Conservation (phyloP, 1,139 yeast genomes). For the Keqinozyma sinolaborantium region DNA sequence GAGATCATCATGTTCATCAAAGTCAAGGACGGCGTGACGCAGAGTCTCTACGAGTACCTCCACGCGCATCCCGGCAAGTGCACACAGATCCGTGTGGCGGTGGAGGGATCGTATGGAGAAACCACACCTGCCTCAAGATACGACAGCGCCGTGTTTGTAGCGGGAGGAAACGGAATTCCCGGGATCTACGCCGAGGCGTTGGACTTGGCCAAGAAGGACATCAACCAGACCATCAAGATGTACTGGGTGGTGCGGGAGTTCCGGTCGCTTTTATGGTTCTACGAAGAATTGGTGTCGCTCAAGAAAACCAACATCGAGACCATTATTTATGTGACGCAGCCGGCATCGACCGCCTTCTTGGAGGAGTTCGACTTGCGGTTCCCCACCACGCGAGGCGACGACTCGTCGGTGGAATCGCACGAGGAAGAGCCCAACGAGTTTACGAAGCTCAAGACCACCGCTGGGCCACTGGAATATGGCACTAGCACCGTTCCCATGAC, state of each 20-base stretch:
- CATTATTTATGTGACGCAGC: conserved; percentile 44
- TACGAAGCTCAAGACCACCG: not conserved
- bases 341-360: conserved; percentile 14
- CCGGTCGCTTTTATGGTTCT: conserved; percentile 46
- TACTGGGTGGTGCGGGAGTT: conserved; percentile 52
- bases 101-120: conserved; percentile 50
- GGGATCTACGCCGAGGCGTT: conserved; percentile 40
- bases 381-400: conserved; percentile 5
- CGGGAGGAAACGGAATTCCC: conserved; percentile 50
- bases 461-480: conserved; percentile 2
- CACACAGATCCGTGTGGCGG: conserved; percentile 27
- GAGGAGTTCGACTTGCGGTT: conserved; percentile 17
- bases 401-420: not conserved
- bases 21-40: conserved; percentile 38
- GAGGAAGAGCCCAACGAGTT: not conserved
- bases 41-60: conserved; percentile 26
- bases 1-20: conserved; percentile 31
- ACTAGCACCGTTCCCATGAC: conserved; percentile 2
- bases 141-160: conserved; percentile 34
- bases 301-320: conserved; percentile 26
- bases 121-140: conserved; percentile 29
- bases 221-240: conserved; percentile 30
- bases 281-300: conserved; percentile 41
- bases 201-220: conserved; percentile 17
- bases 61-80: conserved; percentile 19